A percentile compares a stretch with the other conserved stretches of the same genome.
Evolutionary conservation across 805 yeast species (phyloP).

Genomic region (Lipomyces spencermartinsiae): DNA sequence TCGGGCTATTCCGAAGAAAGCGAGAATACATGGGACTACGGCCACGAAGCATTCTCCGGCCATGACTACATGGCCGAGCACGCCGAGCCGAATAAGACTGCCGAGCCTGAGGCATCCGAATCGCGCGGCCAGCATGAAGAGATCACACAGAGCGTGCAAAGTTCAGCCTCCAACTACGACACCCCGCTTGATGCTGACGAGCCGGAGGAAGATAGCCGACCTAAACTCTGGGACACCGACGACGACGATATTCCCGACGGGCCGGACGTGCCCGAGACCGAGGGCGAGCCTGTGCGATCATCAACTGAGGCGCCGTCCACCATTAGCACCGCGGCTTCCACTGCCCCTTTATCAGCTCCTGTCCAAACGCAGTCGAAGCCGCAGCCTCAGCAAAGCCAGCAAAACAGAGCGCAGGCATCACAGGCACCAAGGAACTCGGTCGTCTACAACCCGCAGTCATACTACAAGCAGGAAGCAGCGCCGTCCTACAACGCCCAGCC

Average conservation of each 20-base stretch:
- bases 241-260: slow-evolving; percentile 18
- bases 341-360: not conserved
- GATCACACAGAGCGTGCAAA: not conserved
- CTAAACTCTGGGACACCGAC: slow-evolving; percentile 28
- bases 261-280: slow-evolving; percentile 13
- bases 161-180: not conserved
- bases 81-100: not conserved
- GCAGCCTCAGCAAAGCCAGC: not conserved
- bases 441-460: slow-evolving; percentile 15
- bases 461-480: slow-evolving; percentile 24
- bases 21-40: slow-evolving; percentile 30
- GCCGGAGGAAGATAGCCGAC: slow-evolving; percentile 27
- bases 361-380: not conserved
- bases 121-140: slow-evolving; percentile 4
- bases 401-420: not conserved
- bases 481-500: slow-evolving; percentile 17
- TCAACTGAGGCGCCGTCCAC: slow-evolving; percentile 1
- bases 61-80: slow-evolving; percentile 12
- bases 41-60: slow-evolving; percentile 6
- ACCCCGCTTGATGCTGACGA: not conserved
- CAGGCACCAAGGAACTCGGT: not conserved
- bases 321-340: not conserved
- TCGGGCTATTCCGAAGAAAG: slow-evolving; percentile 21
- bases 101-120: slow-evolving; percentile 2
- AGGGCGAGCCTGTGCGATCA: slow-evolving; percentile 1